Evolutionary conservation across 2,329 filamentous ascomycete genomes (phyloP), one percentile per base, ranked within the genome.

Genomic region (Venturia oleaginea): DNA sequence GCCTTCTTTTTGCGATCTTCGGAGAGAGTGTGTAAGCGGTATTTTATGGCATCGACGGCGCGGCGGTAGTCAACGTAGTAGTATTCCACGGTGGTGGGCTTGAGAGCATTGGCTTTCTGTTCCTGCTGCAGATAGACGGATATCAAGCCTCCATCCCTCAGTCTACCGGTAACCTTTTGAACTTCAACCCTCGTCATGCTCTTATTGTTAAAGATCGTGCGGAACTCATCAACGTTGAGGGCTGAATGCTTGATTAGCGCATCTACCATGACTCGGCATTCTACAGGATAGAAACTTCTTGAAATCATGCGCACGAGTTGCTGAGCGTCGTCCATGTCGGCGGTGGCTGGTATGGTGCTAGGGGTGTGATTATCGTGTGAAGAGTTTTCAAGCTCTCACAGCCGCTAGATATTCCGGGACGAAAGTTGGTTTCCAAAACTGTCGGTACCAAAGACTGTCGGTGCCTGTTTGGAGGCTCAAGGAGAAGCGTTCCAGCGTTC

Each of bases 51-150:
- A 77, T 99, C 94, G 72, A 99, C 91, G 42, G 93, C 91, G 65
- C 91, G 89, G 66, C 94, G 91, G 72, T 95, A 95, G 74, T 97
- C 92, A 74, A 99, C 93, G 77, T 91, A 99, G 79, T 96, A 99
- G 82, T 96, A 99, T 67, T 93, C 96, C 71, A 91, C 86, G 73
- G 89, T 92, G 69, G 89, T 87, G 5, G 91, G 89, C 62, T 92
- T 87, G 65, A 89, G 88, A 66, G 92, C 90, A 62, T 90, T 91
- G 72, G 92, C 89, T 68, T 88, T 87, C 64, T 89, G 79, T 74
- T 96, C 92, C 61, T 87, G 84, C 66, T 91, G 87, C 38, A 87
- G 86, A 74, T 86, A 93, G 84, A 93, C 86, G 69, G 86, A 84
- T 66, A 97, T 80, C 71, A 99, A 86, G 63, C 93, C 88, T 72